A percentile compares a stretch with the other conserved stretches of the same genome.
Evolutionary conservation across 2,329 filamentous ascomycete genomes (phyloP).

Genomic region (Atkinsonella texensis): DNA sequence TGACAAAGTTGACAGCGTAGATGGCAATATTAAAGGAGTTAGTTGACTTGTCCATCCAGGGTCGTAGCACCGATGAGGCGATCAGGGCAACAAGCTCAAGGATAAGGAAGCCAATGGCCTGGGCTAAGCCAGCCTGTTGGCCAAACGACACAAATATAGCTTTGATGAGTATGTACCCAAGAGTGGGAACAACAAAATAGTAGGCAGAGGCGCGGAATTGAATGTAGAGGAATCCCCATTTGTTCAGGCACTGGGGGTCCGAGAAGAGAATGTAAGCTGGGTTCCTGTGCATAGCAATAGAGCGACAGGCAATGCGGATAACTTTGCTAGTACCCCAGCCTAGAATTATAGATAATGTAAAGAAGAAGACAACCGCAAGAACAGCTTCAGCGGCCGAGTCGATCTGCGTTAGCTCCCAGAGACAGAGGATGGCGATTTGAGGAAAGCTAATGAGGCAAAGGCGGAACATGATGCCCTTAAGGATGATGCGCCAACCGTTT

Average conservation of each 20-base stretch:
- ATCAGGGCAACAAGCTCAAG: slow-evolving; percentile 71
- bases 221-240: slow-evolving; percentile 95
- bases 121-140: slow-evolving; percentile 56
- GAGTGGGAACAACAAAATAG: slow-evolving; percentile 77
- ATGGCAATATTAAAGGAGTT: slow-evolving; percentile 94
- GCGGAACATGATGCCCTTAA: slow-evolving; percentile 88
- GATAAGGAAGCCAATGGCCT: slow-evolving; percentile 74
- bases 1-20: slow-evolving; percentile 76
- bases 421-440: slow-evolving; percentile 75
- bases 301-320: slow-evolving; percentile 74
- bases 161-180: slow-evolving; percentile 74
- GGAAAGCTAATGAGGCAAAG: slow-evolving; percentile 83
- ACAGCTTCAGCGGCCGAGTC: slow-evolving; percentile 83
- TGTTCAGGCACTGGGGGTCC: slow-evolving; percentile 79
- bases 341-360: slow-evolving; percentile 64
- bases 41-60: slow-evolving; percentile 99
- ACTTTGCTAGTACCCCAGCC: slow-evolving; percentile 82
- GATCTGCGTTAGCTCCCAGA: slow-evolving; percentile 81
- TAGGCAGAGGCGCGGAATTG: slow-evolving; percentile 91
- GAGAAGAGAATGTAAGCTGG: slow-evolving; percentile 94
- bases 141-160: slow-evolving; percentile 75
- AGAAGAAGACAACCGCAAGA: slow-evolving; percentile 74
- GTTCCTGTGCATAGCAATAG: slow-evolving; percentile 48
- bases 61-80: slow-evolving; percentile 63
- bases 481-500: slow-evolving; percentile 79